Base-by-base conservation (phyloP, 1,139 yeast genomes). In the Pichia kudriavzevii region DNA sequence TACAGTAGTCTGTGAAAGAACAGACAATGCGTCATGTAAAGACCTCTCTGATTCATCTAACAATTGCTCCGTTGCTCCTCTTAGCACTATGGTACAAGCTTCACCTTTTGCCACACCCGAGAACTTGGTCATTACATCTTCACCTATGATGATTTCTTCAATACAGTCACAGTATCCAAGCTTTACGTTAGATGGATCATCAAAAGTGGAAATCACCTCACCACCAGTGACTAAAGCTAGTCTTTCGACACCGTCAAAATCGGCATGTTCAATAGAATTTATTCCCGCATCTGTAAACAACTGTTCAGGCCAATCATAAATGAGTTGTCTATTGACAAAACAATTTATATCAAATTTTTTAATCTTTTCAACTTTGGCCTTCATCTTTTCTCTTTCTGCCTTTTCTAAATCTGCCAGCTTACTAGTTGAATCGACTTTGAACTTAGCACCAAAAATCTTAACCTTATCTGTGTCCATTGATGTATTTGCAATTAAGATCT, bases 401-500 rank as follows among this genome's bases (percentile, higher is more conserved):
- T 83, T 81, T 62, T 91, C 98, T 50, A 91, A 70, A 48, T 91
- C 95, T 5, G 98, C 98, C 49, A 93, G 72, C 59, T 91, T 91
- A 39, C 91, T 74, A 10, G 98, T 91, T 22, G 95, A 79, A 59
- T 91, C 96, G 34, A 91, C 98, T 61, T 87, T 84, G 64, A 91
- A 88, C 60, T 93, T 88, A 38, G 99, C 97, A 40, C 99, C 99
- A 61, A 91, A 91, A 38, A 91, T 79, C 62, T 91, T 91, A 41
- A 91, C 97, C 60, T 91, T 91, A 58, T 88, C 97, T 7, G 98
- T 88, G 56, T 91, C 98, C 85, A 91, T 78, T 17, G 97, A 79
- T 9, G 98, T 91, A 61, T 91, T 91, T 21, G 98, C 95, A 52
- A 91, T 82, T 46, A 93, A 70, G 46, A 91, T 85, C 50, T 75